phyloP scores from a whole-genome alignment of 495 filamentous ascomycete genomes.

The Massariosphaeria phaeospora region DNA sequence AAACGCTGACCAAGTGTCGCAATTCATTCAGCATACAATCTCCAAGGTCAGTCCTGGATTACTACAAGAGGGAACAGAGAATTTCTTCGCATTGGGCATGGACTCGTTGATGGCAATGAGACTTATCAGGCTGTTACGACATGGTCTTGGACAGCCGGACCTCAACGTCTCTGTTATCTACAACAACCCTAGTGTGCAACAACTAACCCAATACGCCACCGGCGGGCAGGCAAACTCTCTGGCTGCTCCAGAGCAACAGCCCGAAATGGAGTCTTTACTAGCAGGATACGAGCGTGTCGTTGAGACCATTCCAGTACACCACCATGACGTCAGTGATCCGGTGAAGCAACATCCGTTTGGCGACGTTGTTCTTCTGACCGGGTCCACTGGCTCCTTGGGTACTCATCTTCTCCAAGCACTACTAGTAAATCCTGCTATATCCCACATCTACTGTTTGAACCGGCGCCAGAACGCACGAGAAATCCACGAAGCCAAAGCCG shows the following conservation, averaged over 20 bases:
- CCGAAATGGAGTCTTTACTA: neutral
- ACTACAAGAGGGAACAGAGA: neutral
- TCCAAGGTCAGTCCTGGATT: neutral
- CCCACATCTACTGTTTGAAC: constrained; percentile 30
- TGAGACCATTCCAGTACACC: neutral
- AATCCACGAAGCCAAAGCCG: neutral
- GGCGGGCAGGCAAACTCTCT: neutral
- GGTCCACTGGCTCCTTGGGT: constrained; percentile 38
- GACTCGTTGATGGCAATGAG: constrained; percentile 8
- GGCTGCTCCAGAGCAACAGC: neutral
- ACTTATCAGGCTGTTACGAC: neutral
- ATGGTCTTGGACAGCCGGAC: neutral
- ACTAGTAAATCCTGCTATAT: constrained; percentile 3
- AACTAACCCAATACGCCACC: neutral
- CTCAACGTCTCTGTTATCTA: neutral
- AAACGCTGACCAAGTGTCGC: neutral
- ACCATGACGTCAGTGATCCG: neutral
- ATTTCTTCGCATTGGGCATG: constrained; percentile 8
- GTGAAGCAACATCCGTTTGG: neutral
- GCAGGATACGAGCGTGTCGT: neutral
- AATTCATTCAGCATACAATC: neutral
- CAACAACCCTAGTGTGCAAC: constrained; percentile 5
- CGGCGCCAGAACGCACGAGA: constrained; percentile 4
- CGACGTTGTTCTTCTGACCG: constrained; percentile 28
- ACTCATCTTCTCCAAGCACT: constrained; percentile 31